A percentile compares a stretch with the other conserved stretches of the same genome.
phyloP scores from a whole-genome alignment of 2,329 filamentous ascomycete species.

The Claviceps africana region DNA sequence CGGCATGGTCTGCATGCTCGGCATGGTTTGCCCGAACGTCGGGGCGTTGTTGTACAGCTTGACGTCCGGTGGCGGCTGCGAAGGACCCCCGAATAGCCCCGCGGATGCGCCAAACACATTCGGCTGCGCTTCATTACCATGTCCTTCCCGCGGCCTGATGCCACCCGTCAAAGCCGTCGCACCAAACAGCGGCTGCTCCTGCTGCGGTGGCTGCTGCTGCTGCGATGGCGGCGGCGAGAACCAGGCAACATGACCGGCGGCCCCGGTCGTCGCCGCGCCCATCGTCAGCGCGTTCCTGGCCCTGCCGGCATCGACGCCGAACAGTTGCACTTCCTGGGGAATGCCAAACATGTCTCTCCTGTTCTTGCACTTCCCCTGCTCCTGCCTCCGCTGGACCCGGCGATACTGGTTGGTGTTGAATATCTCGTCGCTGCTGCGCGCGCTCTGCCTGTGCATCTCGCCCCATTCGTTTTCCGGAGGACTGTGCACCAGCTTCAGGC shows the following conservation, averaged over 20 bases:
- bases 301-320: not conserved
- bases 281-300: not conserved
- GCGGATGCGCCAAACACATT: not conserved
- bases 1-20: too few relatives aligned
- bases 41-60: too few relatives aligned
- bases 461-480: constrained; percentile 8
- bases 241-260: too few relatives aligned
- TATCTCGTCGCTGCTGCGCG: constrained; percentile 26
- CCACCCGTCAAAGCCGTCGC: too few relatives aligned
- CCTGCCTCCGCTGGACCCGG: constrained; percentile 16
- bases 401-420: constrained; percentile 17
- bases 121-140: not conserved
- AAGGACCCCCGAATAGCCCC: not conserved
- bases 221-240: too few relatives aligned
- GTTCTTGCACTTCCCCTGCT: constrained; percentile 3
- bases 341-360: constrained; percentile 6
- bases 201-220: too few relatives aligned
- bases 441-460: constrained; percentile 11
- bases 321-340: not conserved
- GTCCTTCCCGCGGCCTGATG: not conserved
- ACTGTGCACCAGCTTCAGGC: constrained; percentile 30
- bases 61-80: not conserved
- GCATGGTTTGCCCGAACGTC: too few relatives aligned
- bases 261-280: too few relatives aligned
- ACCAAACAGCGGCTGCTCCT: too few relatives aligned